Conservation (phyloP, 2,329 filamentous ascomycete genomes). For the Ciborinia camelliae region DNA sequence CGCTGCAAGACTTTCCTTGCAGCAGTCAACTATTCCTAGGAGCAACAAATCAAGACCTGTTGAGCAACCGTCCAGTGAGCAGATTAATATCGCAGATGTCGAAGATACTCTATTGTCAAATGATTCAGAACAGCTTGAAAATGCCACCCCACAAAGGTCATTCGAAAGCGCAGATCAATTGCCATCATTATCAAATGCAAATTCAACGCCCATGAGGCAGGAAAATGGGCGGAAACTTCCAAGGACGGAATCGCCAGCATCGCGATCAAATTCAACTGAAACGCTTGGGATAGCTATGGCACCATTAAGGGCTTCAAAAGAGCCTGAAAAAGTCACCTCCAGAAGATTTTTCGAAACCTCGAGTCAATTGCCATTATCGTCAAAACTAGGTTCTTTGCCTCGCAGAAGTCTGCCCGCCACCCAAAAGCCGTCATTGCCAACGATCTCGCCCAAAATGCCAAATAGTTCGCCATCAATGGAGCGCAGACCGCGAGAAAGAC, state of each 20-base stretch:
- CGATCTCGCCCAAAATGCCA: background rate
- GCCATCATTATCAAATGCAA: background rate
- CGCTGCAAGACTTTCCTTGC: background rate
- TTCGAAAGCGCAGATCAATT: background rate
- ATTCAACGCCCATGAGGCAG: background rate
- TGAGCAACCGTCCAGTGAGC: background rate
- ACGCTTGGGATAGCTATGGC: background rate
- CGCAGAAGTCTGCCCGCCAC: background rate
- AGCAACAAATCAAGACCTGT: background rate
- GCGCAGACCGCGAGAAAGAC: background rate
- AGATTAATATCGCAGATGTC: background rate
- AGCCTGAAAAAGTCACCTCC: background rate
- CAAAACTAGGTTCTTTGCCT: background rate
- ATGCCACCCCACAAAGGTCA: background rate
- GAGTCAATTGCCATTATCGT: slow-evolving; percentile 5
- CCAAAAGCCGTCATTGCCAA: background rate
- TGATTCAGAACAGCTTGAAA: background rate
- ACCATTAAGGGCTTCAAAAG: background rate
- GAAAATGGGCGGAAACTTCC: background rate
- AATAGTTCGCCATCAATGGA: background rate
- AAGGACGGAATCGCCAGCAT: background rate
- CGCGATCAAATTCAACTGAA: background rate
- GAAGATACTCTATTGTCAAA: background rate
- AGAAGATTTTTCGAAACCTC: slow-evolving; percentile 17
- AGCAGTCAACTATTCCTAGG: background rate